These are phyloP conservation scores for Citrus medica DNA, from an alignment of 345 rosid genomes.

Conservation along the genomic window DNA sequence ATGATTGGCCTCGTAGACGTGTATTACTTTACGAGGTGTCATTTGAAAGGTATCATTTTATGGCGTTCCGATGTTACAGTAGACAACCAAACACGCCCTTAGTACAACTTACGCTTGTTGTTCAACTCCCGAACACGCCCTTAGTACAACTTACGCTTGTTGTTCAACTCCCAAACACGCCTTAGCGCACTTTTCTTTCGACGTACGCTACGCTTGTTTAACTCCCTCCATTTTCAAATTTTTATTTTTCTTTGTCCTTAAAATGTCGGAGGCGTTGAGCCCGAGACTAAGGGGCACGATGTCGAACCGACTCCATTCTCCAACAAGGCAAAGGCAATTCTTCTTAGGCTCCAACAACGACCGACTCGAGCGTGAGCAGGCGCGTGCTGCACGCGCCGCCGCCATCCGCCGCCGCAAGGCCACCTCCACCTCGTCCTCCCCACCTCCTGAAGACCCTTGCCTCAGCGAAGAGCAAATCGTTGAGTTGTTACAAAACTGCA, in stretches of 20 bases:
- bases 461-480: constrained; percentile 11
- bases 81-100: too few relatives aligned
- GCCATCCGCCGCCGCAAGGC: constrained; percentile 22
- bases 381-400: constrained; percentile 31
- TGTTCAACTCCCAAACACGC: neutral
- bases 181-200: neutral
- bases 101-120: too few relatives aligned
- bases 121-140: too few relatives aligned
- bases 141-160: too few relatives aligned
- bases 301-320: neutral
- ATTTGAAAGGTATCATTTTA: too few relatives aligned
- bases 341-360: constrained; percentile 32
- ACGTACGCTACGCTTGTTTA: neutral
- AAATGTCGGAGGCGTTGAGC: neutral
- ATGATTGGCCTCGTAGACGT: too few relatives aligned
- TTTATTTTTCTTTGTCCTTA: neutral
- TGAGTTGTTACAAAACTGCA: neutral
- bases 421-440: neutral
- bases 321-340: constrained; percentile 14
- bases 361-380: constrained; percentile 33
- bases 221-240: neutral
- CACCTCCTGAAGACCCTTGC: constrained; percentile 20
- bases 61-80: too few relatives aligned
- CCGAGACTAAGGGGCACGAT: neutral
- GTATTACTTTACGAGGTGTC: too few relatives aligned